These are phyloP conservation scores for Phytopythium litorale DNA, from an alignment of 352 stramenopile genomes.

Conservation along the genomic window DNA sequence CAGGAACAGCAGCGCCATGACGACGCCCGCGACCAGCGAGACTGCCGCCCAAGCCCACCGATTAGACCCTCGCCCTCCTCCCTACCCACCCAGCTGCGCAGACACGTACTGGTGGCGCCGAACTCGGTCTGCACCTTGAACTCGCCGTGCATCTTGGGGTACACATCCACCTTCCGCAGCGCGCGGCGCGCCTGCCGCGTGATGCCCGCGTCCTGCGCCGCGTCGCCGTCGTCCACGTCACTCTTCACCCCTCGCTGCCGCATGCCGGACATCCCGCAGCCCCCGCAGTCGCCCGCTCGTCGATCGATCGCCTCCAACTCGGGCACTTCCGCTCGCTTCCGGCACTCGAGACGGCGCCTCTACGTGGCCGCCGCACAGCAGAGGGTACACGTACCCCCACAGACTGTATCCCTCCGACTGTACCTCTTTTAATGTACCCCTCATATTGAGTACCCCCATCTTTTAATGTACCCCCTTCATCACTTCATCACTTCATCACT, in stretches of 20 bases:
- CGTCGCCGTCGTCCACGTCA: slow-evolving; percentile 49
- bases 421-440: no score
- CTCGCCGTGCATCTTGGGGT: slow-evolving; percentile 95
- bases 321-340: background rate
- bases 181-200: slow-evolving; percentile 47
- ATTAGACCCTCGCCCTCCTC: background rate
- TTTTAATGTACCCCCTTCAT: no score
- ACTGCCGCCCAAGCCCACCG: slow-evolving; percentile 26
- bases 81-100: background rate
- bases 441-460: no score
- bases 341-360: background rate
- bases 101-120: slow-evolving; percentile 61
- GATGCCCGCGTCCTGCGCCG: slow-evolving; percentile 24
- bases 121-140: slow-evolving; percentile 94
- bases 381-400: no score
- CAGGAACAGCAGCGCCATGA: slow-evolving; percentile 92
- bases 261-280: slow-evolving; percentile 22
- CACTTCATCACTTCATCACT: no score
- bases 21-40: slow-evolving; percentile 76
- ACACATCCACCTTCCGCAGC: slow-evolving; percentile 89
- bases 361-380: background rate
- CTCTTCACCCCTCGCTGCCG: slow-evolving; percentile 53
- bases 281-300: background rate
- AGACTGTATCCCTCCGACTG: no score
- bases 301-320: background rate